phyloP scores from a whole-genome alignment of 2,329 filamentous ascomycete genomes.

The Epichloe sp. region DNA sequence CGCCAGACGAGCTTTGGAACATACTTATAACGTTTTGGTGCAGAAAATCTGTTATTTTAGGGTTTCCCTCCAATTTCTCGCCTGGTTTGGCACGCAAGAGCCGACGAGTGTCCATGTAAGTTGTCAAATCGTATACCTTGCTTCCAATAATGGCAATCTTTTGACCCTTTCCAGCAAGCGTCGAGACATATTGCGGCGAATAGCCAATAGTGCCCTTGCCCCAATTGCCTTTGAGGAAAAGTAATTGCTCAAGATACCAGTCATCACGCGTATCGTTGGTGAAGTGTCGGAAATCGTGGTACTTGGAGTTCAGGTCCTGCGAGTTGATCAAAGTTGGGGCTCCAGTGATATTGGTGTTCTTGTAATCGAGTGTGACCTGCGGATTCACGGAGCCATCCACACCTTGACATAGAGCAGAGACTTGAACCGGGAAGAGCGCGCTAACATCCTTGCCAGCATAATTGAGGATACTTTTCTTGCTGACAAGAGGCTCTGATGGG shows the following conservation, averaged over 20 bases:
- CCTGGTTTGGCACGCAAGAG: constrained; percentile 44
- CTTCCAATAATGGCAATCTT: constrained; percentile 67
- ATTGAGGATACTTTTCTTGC: constrained; percentile 50
- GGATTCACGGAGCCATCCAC: constrained; percentile 50
- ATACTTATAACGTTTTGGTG: constrained; percentile 57
- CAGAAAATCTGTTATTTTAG: constrained; percentile 66
- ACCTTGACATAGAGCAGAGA: constrained; percentile 80
- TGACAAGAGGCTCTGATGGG: constrained; percentile 33
- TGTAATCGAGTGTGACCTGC: constrained; percentile 75
- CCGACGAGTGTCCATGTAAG: constrained; percentile 67
- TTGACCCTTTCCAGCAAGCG: constrained; percentile 47
- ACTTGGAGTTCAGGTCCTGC: constrained; percentile 60
- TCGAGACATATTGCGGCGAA: constrained; percentile 61
- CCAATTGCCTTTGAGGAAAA: constrained; percentile 61
- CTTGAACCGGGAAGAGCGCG: constrained; percentile 81
- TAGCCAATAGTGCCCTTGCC: constrained; percentile 83
- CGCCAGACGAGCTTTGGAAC: constrained; percentile 63
- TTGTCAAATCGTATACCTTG: constrained; percentile 79
- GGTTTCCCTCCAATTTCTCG: constrained; percentile 29
- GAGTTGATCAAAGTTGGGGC: constrained; percentile 50
- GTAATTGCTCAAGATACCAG: constrained; percentile 88
- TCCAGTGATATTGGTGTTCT: constrained; percentile 60
- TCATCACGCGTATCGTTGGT: constrained; percentile 72
- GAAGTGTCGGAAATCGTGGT: constrained; percentile 85
- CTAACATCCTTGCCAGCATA: constrained; percentile 88